Conservation (phyloP, 495 filamentous ascomycete genomes). For the Tuber melanosporum region DNA sequence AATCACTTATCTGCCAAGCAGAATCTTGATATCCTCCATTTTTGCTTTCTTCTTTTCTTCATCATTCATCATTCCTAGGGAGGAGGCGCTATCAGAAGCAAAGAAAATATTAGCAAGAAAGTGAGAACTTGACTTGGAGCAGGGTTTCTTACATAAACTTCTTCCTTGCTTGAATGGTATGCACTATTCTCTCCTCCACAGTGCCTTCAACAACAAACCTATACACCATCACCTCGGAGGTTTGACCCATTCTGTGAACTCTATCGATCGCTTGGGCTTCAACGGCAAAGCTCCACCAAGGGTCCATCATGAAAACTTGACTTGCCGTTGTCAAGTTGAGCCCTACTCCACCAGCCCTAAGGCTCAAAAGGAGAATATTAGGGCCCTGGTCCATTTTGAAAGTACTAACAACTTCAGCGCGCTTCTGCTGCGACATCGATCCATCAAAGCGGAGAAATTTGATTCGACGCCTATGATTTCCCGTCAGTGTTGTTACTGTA, state of each 20-base stretch:
- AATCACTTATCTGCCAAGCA: conserved; percentile 51
- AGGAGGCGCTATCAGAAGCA: conserved; percentile 63
- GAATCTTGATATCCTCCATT: conserved; percentile 88
- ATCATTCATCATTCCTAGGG: conserved; percentile 85
- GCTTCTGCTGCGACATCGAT: conserved; percentile 75
- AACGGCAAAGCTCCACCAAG: conserved; percentile 97
- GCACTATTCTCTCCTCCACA: conserved; percentile 88
- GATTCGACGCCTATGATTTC: conserved; percentile 50
- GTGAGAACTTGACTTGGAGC: conserved; percentile 4
- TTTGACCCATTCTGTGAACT: conserved; percentile 97
- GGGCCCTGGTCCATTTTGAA: conserved; percentile 55
- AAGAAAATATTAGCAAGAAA: conserved; percentile 19
- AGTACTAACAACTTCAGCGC: conserved; percentile 64
- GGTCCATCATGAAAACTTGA: conserved; percentile 96
- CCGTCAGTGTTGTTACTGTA: conserved; percentile 7
- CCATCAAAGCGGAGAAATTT: conserved; percentile 82
- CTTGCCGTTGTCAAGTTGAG: conserved; percentile 84
- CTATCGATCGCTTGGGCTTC: conserved; percentile 98
- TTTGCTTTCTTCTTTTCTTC: conserved; percentile 85
- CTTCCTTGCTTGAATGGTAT: conserved; percentile 84
- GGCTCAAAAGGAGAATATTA: conserved; percentile 69
- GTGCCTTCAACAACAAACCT: conserved; percentile 83
- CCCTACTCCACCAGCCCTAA: conserved; percentile 88
- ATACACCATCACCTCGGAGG: conserved; percentile 72
- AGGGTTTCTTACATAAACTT: conserved; percentile 70